A percentile compares a stretch with the other conserved stretches of the same genome.
These are phyloP conservation scores for Solanum clarkiae DNA, from an alignment of 257 asterid genomes.

Conservation along the genomic window DNA sequence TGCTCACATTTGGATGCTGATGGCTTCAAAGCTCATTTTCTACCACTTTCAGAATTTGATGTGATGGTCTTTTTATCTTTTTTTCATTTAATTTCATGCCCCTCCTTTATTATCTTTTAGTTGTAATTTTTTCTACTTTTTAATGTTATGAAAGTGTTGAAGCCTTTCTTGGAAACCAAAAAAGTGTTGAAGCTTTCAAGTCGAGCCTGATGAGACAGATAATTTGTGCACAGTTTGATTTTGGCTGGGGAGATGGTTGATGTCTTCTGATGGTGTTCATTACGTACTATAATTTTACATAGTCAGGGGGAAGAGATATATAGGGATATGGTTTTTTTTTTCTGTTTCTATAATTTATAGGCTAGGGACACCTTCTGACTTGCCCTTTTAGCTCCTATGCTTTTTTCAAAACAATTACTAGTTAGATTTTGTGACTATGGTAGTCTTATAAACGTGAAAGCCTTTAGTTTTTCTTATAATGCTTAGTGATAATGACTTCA, in stretches of 20 bases:
- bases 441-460: neutral
- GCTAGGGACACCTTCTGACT: neutral
- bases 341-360: neutral
- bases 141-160: neutral
- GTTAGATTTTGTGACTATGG: neutral
- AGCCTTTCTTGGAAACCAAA: neutral
- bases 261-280: neutral
- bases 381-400: neutral
- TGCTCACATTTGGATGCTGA: neutral
- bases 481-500: neutral
- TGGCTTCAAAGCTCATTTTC: neutral
- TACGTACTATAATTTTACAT: too few species aligned
- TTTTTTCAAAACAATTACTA: neutral
- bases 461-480: neutral
- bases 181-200: neutral
- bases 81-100: neutral
- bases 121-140: neutral
- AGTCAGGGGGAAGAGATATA: neutral
- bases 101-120: neutral
- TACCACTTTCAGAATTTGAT: neutral
- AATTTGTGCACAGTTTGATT: neutral
- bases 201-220: neutral
- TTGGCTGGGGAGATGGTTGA: neutral
- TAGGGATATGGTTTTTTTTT: neutral
- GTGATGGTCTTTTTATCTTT: neutral